Evolutionary conservation across 2,329 filamentous ascomycete genomes (phyloP).

Genomic region (Cercospora sp.): DNA sequence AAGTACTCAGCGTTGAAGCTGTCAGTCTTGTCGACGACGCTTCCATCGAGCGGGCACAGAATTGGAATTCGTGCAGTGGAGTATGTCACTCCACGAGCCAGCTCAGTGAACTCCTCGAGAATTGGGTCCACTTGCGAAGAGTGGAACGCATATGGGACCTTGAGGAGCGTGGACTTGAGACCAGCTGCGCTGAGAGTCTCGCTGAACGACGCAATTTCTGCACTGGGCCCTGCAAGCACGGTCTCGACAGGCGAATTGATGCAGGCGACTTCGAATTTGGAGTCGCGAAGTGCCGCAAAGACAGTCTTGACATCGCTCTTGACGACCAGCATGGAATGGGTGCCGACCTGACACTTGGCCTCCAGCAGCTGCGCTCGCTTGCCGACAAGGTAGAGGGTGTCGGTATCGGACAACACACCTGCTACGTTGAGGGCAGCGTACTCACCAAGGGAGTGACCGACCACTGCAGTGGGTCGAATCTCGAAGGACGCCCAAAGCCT

Average conservation of each 20-base stretch:
- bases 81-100: conserved; percentile 20
- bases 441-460: conserved; percentile 25
- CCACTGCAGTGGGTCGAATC: conserved; percentile 19
- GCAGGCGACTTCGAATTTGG: conserved; percentile 25
- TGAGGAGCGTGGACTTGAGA: conserved; percentile 20
- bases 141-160: conserved; percentile 37
- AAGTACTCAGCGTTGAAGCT: conserved; percentile 31
- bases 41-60: conserved; percentile 35
- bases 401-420: conserved; percentile 21
- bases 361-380: conserved; percentile 36
- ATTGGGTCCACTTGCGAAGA: conserved; percentile 37
- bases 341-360: conserved; percentile 28
- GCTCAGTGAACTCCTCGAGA: conserved; percentile 25
- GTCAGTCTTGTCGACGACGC: conserved; percentile 29
- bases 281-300: not conserved
- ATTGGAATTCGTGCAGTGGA: conserved; percentile 32
- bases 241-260: conserved; percentile 30
- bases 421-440: conserved; percentile 18
- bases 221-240: conserved; percentile 27
- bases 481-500: conserved; percentile 2
- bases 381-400: conserved; percentile 40
- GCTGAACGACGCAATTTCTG: conserved; percentile 17
- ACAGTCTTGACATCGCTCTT: not conserved
- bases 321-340: conserved; percentile 34
- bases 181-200: conserved; percentile 16